These are phyloP conservation scores for Boletellus emodensis DNA, from an alignment of 768 basidiomycete genomes.

Conservation along the genomic window DNA sequence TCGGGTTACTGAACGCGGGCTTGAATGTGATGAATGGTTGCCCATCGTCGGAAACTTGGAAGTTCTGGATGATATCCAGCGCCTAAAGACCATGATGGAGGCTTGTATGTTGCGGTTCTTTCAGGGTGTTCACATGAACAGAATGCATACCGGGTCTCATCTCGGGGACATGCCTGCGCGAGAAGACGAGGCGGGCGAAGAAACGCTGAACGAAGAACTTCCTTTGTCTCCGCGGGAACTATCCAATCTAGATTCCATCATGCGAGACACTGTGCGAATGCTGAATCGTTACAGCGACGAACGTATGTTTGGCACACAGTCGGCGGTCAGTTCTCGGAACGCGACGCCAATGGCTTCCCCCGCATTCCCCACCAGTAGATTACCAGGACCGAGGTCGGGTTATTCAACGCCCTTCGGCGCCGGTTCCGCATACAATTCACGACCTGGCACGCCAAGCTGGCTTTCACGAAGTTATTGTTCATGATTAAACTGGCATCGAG, in stretches of 20 bases:
- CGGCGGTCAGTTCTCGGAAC: conserved; percentile 59
- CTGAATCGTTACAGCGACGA: conserved; percentile 71
- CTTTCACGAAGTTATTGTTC: conserved; percentile 38
- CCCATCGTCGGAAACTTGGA: conserved; percentile 73
- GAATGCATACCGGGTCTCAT: conserved; percentile 24
- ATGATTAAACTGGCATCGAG: conserved; percentile 11
- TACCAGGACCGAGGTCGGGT: conserved; percentile 50
- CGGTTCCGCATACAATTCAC: conserved; percentile 46
- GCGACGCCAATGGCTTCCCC: conserved; percentile 62
- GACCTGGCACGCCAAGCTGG: conserved; percentile 63
- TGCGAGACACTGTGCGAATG: conserved; percentile 68
- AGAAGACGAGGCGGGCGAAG: conserved; percentile 57
- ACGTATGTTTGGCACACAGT: conserved; percentile 47
- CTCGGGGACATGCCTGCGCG: conserved; percentile 34
- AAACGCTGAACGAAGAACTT: conserved; percentile 38
- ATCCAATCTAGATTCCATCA: conserved; percentile 70
- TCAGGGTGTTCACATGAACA: conserved; percentile 65
- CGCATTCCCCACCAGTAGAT: conserved; percentile 33
- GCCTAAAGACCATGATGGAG: conserved; percentile 76
- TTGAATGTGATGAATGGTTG: conserved; percentile 90
- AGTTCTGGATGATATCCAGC: conserved; percentile 77
- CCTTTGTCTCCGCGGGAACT: conserved; percentile 67
- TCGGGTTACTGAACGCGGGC: conserved; percentile 60
- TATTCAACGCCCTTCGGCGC: conserved; percentile 52
- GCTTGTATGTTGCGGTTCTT: conserved; percentile 85